These are phyloP conservation scores for Pyrenopolyporus hunteri DNA, from an alignment of 495 filamentous ascomycete genomes.

Conservation along the genomic window DNA sequence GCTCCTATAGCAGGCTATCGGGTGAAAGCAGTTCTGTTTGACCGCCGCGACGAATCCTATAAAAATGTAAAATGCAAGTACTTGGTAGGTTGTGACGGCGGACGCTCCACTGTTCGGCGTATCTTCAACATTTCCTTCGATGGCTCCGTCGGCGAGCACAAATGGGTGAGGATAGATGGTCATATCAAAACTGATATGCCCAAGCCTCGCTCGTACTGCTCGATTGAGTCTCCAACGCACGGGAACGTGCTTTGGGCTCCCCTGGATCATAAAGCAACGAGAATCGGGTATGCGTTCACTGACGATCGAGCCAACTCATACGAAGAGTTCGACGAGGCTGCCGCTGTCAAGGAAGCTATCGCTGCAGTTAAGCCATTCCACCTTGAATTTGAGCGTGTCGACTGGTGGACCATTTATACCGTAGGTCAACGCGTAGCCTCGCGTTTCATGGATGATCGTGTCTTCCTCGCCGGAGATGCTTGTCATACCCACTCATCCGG, in stretches of 20 bases:
- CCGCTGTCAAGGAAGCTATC: slow-evolving; percentile 37
- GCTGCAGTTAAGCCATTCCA: slow-evolving; percentile 50
- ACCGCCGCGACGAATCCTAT: slow-evolving; percentile 17
- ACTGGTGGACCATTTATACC: slow-evolving; percentile 61
- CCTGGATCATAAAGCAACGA: slow-evolving; percentile 44
- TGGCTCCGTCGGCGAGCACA: slow-evolving; percentile 49
- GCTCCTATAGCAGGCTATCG: slow-evolving; percentile 36
- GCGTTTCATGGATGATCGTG: slow-evolving; percentile 49
- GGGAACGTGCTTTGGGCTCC: slow-evolving; percentile 38
- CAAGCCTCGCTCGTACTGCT: slow-evolving; percentile 52
- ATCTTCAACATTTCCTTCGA: slow-evolving; percentile 49
- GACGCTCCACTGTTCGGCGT: slow-evolving; percentile 50
- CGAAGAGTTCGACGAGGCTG: slow-evolving; percentile 42
- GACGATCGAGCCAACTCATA: slow-evolving; percentile 52
- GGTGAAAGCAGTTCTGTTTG: slow-evolving; percentile 39
- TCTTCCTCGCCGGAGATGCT: slow-evolving; percentile 64
- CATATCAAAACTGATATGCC: slow-evolving; percentile 53
- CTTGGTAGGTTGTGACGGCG: slow-evolving; percentile 55
- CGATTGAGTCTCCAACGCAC: slow-evolving; percentile 54
- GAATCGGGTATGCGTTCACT: slow-evolving; percentile 61
- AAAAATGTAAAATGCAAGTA: slow-evolving; percentile 45
- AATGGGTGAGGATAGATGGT: slow-evolving; percentile 55
- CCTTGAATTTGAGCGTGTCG: slow-evolving; percentile 47
- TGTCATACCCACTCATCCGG: slow-evolving; percentile 65
- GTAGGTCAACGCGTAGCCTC: slow-evolving; percentile 60